Base-by-base conservation (phyloP, 2,329 filamentous ascomycete species). In the Colletotrichum zoysiae region DNA sequence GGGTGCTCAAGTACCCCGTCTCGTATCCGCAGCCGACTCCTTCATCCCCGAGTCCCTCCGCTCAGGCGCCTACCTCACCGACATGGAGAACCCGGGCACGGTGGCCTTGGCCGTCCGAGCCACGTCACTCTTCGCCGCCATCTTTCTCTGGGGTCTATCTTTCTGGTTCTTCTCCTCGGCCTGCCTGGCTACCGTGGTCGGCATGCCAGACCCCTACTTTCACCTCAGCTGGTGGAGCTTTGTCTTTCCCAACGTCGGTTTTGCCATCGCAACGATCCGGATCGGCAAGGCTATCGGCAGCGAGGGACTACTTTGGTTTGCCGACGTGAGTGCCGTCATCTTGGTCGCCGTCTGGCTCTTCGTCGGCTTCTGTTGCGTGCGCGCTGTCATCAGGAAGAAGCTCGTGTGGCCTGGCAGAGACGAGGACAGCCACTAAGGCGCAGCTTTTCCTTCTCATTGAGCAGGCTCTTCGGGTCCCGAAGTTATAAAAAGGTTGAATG, bases 201-300 rank as follows among this genome's bases (percentile, higher is more conserved):
- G 75, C 77, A 81, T 82, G 14, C 70, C 70, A 1, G 70, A 72
- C 48, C 70, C 59, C 50, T 71, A 75, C 2, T 85, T 85, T 69
- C 82, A 81, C 70, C 77, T 84, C 42, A 84, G 81, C 65, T 92
- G 89, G 89, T 91, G 88, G 85, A 88, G 88, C 7, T 88, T 90
- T 78, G 84, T 90, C 14, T 90, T 90, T 74, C 88, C 88, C 12
- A 89, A 90, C 65, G 87, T 85, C 0, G 88, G 88, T 0, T 83
- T 90, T 35, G 86, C 85, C 0, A 79, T 89, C 35, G 87, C 87
- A 2, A 85, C 85, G 1, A 87, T 89, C 44, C 83, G 86, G 38
- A 81, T 88, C 53, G 87, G 85, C 0, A 82, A 82, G 20, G 82
- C 80, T 1, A 80, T 88, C 42, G 76, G 82, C 1, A 89, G 86